These are phyloP conservation scores for Emergomyces orientalis DNA, from an alignment of 2,329 filamentous ascomycete species.

Conservation along the genomic window DNA sequence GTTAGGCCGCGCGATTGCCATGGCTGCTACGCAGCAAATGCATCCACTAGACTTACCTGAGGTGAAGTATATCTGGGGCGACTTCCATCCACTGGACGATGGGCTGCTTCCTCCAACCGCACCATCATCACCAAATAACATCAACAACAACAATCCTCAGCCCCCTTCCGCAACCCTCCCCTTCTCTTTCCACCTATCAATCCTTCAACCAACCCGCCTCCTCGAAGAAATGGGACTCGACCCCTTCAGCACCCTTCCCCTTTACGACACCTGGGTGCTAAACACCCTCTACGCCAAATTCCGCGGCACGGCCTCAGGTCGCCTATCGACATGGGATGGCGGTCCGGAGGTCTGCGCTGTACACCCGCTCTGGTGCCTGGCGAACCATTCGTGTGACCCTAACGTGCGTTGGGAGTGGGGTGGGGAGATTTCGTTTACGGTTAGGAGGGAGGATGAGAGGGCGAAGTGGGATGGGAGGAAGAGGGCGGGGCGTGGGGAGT, in stretches of 20 bases:
- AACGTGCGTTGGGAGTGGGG: conserved; percentile 95
- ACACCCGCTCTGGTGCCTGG: conserved; percentile 90
- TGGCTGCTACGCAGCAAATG: conserved; percentile 50
- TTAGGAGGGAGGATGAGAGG: conserved; percentile 26
- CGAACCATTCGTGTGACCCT: conserved; percentile 92
- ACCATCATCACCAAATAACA: neutral
- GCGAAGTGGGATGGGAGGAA: conserved; percentile 27
- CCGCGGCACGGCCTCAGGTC: conserved; percentile 80
- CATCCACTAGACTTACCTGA: conserved; percentile 53
- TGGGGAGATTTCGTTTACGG: conserved; percentile 34
- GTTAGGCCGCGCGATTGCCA: conserved; percentile 49
- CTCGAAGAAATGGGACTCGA: conserved; percentile 55
- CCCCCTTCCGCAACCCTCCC: conserved; percentile 41
- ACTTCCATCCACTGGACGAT: conserved; percentile 41
- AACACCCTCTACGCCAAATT: conserved; percentile 93
- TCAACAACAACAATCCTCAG: neutral
- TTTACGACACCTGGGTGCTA: conserved; percentile 52
- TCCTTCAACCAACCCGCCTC: conserved; percentile 51
- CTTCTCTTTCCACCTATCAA: conserved; percentile 52
- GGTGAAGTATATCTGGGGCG: conserved; percentile 57
- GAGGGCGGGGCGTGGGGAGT: conserved; percentile 37
- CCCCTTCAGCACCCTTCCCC: conserved; percentile 42
- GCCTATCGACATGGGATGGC: conserved; percentile 65
- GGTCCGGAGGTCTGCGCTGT: conserved; percentile 87
- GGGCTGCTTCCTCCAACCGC: conserved; percentile 9